Percentiles rank a stretch among this genome's conserved stretches.
phyloP scores from a whole-genome alignment of 345 rosid species.

The Sisymbrium altissimum region DNA sequence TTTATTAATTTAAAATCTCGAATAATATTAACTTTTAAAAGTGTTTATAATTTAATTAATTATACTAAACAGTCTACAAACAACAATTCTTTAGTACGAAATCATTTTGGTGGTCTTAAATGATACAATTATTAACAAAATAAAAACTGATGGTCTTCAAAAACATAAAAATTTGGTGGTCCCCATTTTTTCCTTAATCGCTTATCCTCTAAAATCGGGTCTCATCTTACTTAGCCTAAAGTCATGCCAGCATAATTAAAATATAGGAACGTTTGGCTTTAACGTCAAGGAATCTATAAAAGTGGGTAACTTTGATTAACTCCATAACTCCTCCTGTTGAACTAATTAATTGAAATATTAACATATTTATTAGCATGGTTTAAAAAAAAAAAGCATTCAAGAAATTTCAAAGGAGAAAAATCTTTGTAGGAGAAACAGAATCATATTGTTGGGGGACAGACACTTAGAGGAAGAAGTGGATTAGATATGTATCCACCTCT shows the following conservation, averaged over 20 bases:
- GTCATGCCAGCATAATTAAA: not conserved
- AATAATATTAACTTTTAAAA: not conserved
- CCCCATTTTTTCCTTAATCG: not conserved
- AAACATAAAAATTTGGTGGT: not conserved
- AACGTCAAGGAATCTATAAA: constrained; percentile 22
- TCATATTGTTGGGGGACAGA: not conserved
- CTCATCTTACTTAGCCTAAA: not conserved
- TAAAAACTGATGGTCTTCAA: not conserved
- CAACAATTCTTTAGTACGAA: not conserved
- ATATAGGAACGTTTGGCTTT: constrained; percentile 12
- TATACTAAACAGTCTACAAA: not conserved
- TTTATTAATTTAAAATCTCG: not conserved
- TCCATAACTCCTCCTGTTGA: not conserved
- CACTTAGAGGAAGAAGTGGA: constrained; percentile 12
- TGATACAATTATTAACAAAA: not conserved
- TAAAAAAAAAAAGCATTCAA: not conserved
- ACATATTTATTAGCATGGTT: not conserved
- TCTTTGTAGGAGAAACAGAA: too few species aligned
- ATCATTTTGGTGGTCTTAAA: not conserved
- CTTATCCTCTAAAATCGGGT: not conserved
- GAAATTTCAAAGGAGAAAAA: not conserved
- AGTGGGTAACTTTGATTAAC: constrained; percentile 3
- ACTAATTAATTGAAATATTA: not conserved
- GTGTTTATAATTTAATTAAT: not conserved
- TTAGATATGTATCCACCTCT: constrained; percentile 33